Conservation (phyloP, 352 stramenopile species). For the Globisporangium emineosum region DNA sequence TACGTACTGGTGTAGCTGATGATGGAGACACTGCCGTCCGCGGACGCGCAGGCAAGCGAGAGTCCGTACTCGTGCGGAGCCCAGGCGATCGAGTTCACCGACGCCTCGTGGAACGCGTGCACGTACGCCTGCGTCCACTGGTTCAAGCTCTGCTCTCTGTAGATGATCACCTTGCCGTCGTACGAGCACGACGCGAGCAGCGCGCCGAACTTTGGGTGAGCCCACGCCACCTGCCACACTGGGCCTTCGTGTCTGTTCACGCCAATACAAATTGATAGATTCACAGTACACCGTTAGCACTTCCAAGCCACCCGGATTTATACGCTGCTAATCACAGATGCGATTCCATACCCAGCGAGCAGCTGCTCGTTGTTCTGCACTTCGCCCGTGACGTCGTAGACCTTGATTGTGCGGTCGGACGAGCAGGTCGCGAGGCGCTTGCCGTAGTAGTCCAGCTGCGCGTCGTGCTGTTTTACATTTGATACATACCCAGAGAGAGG, state of each 20-base stretch:
- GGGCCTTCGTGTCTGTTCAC: conserved; percentile 90
- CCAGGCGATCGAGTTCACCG: conserved; percentile 96
- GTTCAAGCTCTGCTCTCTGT: conserved; percentile 91
- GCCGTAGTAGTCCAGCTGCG: conserved; percentile 99
- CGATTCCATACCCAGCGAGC: conserved; percentile 61
- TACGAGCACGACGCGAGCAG: conserved; percentile 97
- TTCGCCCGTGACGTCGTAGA: conserved; percentile 94
- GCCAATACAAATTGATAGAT: too few species aligned
- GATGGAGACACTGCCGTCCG: conserved; percentile 94
- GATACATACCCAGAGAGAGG: conserved; percentile 20
- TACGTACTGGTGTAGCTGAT: conserved; percentile 73
- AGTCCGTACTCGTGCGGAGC: conserved; percentile 96
- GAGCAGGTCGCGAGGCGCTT: conserved; percentile 98
- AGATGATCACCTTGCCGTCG: conserved; percentile 97
- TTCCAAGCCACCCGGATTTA: not conserved
- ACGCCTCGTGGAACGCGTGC: conserved; percentile 85
- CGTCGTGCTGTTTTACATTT: conserved; percentile 86
- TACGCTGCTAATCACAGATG: not conserved
- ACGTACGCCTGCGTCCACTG: conserved; percentile 94
- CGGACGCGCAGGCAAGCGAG: conserved; percentile 91
- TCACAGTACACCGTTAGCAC: too few species aligned
- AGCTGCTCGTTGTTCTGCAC: conserved; percentile 89
- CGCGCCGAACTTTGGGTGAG: conserved; percentile 97
- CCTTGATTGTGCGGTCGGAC: conserved; percentile 96
- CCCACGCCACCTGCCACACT: conserved; percentile 98